Evolutionary conservation across 2,329 filamentous ascomycete species (phyloP).

Genomic region (Achaetomium macrosporum): DNA sequence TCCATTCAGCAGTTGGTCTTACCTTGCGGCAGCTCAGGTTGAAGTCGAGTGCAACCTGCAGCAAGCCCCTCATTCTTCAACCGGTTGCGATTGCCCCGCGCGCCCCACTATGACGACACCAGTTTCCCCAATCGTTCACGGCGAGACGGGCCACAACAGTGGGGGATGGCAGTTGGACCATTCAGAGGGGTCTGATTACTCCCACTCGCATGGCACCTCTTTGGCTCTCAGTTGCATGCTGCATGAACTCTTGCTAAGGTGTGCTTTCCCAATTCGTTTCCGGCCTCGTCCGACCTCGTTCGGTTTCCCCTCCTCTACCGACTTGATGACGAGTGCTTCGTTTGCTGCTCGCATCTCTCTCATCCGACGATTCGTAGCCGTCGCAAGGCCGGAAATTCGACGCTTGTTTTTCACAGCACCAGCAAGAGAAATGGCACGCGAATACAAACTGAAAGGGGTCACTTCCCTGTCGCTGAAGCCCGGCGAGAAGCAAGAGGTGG

Average conservation of each 20-base stretch:
- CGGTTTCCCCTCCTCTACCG: constrained; percentile 1
- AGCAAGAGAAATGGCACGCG: constrained; percentile 44
- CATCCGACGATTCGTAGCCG: background rate
- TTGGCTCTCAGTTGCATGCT: background rate
- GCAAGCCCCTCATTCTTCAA: too few relatives aligned
- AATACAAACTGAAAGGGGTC: constrained; percentile 71
- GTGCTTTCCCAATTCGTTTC: background rate
- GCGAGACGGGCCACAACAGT: too few relatives aligned
- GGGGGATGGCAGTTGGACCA: background rate
- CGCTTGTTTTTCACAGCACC: constrained; percentile 16
- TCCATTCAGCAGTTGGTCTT: too few relatives aligned
- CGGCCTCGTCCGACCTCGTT: background rate
- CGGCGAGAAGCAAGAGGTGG: constrained; percentile 79
- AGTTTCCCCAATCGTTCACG: background rate
- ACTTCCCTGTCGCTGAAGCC: constrained; percentile 67
- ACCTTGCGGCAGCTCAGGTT: too few relatives aligned
- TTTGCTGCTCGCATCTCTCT: background rate
- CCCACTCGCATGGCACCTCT: background rate
- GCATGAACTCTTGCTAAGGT: background rate
- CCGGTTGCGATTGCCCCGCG: too few relatives aligned
- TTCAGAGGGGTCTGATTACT: constrained; percentile 1
- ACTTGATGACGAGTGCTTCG: constrained; percentile 3
- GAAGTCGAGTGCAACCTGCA: too few relatives aligned
- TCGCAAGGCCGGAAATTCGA: background rate
- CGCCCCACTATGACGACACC: constrained; percentile 4